Conservation (phyloP, 305 asterid genomes). For the Solanum hybrid region DNA sequence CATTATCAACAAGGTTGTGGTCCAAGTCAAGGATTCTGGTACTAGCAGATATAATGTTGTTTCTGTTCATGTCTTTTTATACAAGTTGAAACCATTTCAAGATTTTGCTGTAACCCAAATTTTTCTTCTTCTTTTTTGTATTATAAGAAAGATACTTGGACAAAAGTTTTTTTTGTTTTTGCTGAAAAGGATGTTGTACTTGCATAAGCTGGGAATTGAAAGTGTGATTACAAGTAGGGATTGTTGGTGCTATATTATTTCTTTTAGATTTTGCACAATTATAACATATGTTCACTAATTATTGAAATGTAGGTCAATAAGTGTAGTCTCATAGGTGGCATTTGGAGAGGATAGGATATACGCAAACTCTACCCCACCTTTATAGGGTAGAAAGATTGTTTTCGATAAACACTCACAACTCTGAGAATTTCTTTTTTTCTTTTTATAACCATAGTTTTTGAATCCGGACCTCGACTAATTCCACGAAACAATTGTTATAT, state of each 20-base stretch:
- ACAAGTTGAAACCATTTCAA: background rate
- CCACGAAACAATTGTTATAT: background rate
- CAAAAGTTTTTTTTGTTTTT: background rate
- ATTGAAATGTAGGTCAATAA: background rate
- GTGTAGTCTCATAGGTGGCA: accelerated
- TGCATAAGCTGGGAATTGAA: background rate
- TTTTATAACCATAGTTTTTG: background rate
- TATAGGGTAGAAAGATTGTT: background rate
- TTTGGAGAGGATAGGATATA: background rate
- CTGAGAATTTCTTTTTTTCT: background rate
- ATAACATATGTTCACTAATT: background rate
- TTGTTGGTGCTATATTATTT: background rate
- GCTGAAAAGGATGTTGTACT: background rate
- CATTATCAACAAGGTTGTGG: background rate
- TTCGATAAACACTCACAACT: background rate
- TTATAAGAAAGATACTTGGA: background rate
- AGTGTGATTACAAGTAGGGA: background rate
- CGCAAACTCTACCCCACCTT: background rate
- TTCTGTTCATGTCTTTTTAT: background rate
- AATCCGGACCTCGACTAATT: background rate
- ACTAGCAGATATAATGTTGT: background rate
- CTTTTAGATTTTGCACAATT: background rate
- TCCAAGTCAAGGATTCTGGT: background rate
- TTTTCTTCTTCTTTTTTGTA: background rate
- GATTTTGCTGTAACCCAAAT: background rate